Evolutionary conservation across 2,329 filamentous ascomycete species (phyloP), one percentile per base, ranked within the genome.

Genomic region (Stemphylium vesicarium): DNA sequence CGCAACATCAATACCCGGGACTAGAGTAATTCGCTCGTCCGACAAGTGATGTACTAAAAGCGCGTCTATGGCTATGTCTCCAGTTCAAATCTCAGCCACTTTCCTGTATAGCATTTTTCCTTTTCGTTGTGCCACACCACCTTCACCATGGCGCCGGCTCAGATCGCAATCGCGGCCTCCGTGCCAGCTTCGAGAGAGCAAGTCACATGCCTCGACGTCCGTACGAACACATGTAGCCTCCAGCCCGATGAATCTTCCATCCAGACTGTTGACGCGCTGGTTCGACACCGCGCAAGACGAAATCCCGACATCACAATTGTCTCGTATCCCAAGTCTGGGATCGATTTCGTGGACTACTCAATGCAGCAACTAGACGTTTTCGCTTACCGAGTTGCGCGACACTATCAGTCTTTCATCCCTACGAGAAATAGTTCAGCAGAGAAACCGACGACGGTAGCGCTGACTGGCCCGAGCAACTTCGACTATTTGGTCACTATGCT

Each of bases 401-500:
- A 69, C 44, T 66, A 67, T 37, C 53, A 68, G 39, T 29, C 51
- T 43, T 60, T 60, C 40, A 65, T 70, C 15, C 63, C 63, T 13
- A 53, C 61, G 22, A 50, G 63, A 43, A 40, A 20, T 9, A 56
- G 57, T 32, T 62, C 64, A 8, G 37, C 48, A 24, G 40, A 43
- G 13, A 60, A 55, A 29, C 66, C 64, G 11, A 63, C 62, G 3
- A 65, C 63, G 2, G 76, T 85, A n/a, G 82, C 79, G 0, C 59
- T 86, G 3, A 71, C 86, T 2, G 83, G 81, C 0, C 77, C 78
- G 0, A 84, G 82, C 2, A 82, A 82, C 56, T 76, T 86, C 12
- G 81, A 84, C 50, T 85, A 84, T 61, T 71, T 85, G 9, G 70
- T 86, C 22, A 81, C 82, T 4, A 76, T 83, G 52, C 78, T 86